phyloP scores from a whole-genome alignment of 2,329 filamentous ascomycete genomes.

The Penicillium vulpinum region DNA sequence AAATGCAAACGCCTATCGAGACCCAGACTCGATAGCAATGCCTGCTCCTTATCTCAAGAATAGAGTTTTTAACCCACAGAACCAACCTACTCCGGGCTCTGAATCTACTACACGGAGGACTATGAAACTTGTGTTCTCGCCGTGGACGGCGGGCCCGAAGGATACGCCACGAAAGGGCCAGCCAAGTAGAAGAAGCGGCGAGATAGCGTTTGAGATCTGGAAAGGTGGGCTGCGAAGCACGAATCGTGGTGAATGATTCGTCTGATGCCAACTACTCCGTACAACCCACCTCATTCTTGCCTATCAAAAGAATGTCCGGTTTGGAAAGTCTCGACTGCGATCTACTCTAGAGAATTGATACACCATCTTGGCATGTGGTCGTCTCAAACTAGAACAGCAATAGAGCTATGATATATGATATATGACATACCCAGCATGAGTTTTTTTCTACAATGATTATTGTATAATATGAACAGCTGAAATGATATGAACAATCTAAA shows the following conservation, averaged over 20 bases:
- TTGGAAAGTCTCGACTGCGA: background rate
- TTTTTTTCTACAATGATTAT: background rate
- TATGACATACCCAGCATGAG: background rate
- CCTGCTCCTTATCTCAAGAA: background rate
- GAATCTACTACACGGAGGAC: constrained; percentile 59
- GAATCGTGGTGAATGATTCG: background rate
- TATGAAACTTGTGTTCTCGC: constrained; percentile 87
- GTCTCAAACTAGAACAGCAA: background rate
- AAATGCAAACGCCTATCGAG: background rate
- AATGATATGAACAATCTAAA: background rate
- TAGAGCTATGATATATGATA: background rate
- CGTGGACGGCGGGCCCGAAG: constrained; percentile 64
- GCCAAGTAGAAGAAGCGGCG: constrained; percentile 13
- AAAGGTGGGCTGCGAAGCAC: constrained; percentile 56
- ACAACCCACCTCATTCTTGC: background rate
- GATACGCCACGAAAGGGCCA: constrained; percentile 51
- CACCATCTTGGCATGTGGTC: background rate
- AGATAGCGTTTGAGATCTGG: constrained; percentile 72
- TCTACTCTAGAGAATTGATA: background rate
- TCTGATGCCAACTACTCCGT: background rate
- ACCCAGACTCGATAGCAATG: constrained; percentile 7
- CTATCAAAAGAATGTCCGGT: background rate
- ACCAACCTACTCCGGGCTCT: background rate
- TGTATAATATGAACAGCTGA: background rate
- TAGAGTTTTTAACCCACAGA: background rate